Percentiles rank a stretch among this genome's conserved stretches.
phyloP scores from a whole-genome alignment of 495 filamentous ascomycete species.

The Penicillium riverlandense region DNA sequence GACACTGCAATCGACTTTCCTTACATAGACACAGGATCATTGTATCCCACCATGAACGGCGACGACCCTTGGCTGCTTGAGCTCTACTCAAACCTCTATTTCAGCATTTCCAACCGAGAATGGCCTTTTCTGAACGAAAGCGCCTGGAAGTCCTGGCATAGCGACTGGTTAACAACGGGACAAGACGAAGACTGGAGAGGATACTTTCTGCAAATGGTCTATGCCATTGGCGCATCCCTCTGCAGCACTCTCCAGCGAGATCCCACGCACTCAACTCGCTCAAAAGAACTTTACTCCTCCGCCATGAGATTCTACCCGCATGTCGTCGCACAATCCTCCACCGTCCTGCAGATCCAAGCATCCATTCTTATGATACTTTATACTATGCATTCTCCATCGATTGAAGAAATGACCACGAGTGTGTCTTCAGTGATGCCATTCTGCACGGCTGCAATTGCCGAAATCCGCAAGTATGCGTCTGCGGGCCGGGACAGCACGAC shows the following conservation, averaged over 20 bases:
- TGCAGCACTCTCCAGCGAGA: conserved; percentile 20
- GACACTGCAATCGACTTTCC: conserved; percentile 11
- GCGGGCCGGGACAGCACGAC: conserved; percentile 4
- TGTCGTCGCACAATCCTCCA: conserved; percentile 20
- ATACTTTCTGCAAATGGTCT: conserved; percentile 26
- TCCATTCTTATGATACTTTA: conserved; percentile 27
- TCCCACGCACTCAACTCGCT: conserved; percentile 13
- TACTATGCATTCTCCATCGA: conserved; percentile 26
- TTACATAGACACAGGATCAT: conserved; percentile 5
- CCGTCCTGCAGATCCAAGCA: conserved; percentile 25
- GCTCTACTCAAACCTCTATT: conserved; percentile 25
- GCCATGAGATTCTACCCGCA: conserved; percentile 24
- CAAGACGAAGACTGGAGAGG: conserved; percentile 18
- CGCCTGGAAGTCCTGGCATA: conserved; percentile 20
- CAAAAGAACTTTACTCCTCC: conserved; percentile 19
- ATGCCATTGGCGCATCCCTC: conserved; percentile 24
- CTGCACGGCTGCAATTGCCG: conserved; percentile 23
- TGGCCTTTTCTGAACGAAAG: conserved; percentile 25
- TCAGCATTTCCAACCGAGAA: conserved; percentile 24
- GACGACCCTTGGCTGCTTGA: conserved; percentile 16
- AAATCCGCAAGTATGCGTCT: conserved; percentile 16
- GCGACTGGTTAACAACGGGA: conserved; percentile 6
- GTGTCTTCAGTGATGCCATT: conserved; percentile 27
- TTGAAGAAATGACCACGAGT: conserved; percentile 21
- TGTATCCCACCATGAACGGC: conserved; percentile 6